Evolutionary conservation across 345 rosid species (phyloP).

Genomic region (Ceriops zippeliana): DNA sequence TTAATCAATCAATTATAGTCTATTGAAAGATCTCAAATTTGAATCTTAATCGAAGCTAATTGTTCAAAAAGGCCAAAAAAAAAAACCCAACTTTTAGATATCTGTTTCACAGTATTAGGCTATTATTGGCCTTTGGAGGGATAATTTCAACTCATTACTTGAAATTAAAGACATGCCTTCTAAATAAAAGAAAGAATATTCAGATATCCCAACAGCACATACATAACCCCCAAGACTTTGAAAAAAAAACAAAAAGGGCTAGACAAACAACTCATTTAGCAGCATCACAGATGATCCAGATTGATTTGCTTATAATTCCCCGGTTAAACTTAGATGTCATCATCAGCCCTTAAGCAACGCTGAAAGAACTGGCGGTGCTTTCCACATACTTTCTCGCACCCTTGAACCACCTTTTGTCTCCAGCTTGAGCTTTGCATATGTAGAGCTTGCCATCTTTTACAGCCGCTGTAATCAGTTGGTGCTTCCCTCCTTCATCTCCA

Average conservation of each 20-base stretch:
- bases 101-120: too few species aligned
- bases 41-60: too few species aligned
- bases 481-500: slow-evolving; percentile 98
- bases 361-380: slow-evolving; percentile 64
- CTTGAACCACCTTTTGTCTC: slow-evolving; percentile 99
- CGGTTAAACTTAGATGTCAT: neutral
- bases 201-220: slow-evolving; percentile 2
- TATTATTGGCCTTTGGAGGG: too few species aligned
- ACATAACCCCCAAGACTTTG: neutral
- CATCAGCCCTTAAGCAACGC: slow-evolving; percentile 51
- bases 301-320: slow-evolving; percentile 30
- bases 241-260: neutral
- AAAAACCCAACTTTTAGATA: too few species aligned
- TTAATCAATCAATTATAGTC: too few species aligned
- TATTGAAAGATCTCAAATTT: too few species aligned
- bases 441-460: slow-evolving; percentile 74
- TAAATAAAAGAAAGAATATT: neutral
- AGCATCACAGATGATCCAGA: slow-evolving; percentile 12
- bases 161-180: too few species aligned
- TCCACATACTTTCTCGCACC: slow-evolving; percentile 79
- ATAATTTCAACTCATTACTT: too few species aligned
- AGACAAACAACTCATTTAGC: slow-evolving; percentile 11
- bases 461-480: slow-evolving; percentile 68
- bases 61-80: too few species aligned
- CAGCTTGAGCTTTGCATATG: slow-evolving; percentile 94